Percentiles rank a stretch among this genome's conserved stretches.
Evolutionary conservation across 2,329 filamentous ascomycete genomes (phyloP).

Genomic region (Calonectria fujianensis): DNA sequence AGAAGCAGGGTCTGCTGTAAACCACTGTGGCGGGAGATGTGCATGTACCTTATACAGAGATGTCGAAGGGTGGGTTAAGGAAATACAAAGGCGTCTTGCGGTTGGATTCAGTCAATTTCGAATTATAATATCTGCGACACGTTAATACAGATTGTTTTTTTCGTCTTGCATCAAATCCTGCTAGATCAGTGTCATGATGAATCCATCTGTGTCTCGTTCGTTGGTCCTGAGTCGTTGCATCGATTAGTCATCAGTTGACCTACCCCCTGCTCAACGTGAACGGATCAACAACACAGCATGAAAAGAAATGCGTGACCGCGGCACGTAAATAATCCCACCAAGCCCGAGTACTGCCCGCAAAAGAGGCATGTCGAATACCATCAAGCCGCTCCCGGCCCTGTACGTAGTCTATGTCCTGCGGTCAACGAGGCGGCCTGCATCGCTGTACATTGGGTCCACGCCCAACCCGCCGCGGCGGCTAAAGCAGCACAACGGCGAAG

Average conservation of each 20-base stretch:
- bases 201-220: neutral
- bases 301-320: neutral
- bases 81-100: slow-evolving; percentile 7
- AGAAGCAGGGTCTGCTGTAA: slow-evolving; percentile 91
- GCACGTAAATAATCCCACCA: slow-evolving; percentile 9
- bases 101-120: neutral
- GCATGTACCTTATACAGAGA: slow-evolving; percentile 38
- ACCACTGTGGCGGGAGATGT: slow-evolving; percentile 40
- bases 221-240: neutral
- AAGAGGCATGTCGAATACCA: slow-evolving; percentile 63
- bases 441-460: slow-evolving; percentile 93
- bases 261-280: slow-evolving; percentile 29
- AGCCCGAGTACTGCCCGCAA: slow-evolving; percentile 11
- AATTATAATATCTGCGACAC: neutral
- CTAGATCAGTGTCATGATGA: neutral
- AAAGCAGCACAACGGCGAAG: slow-evolving; percentile 92
- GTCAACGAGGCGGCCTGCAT: slow-evolving; percentile 82
- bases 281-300: slow-evolving; percentile 44
- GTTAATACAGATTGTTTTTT: neutral
- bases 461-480: slow-evolving; percentile 90
- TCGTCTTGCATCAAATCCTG: neutral
- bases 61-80: slow-evolving; percentile 10
- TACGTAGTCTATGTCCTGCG: slow-evolving; percentile 96
- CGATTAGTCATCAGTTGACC: slow-evolving; percentile 34
- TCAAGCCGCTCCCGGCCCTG: slow-evolving; percentile 85